Conservation (phyloP, 129 eudicot species). For the Cynara cardunculus region DNA sequence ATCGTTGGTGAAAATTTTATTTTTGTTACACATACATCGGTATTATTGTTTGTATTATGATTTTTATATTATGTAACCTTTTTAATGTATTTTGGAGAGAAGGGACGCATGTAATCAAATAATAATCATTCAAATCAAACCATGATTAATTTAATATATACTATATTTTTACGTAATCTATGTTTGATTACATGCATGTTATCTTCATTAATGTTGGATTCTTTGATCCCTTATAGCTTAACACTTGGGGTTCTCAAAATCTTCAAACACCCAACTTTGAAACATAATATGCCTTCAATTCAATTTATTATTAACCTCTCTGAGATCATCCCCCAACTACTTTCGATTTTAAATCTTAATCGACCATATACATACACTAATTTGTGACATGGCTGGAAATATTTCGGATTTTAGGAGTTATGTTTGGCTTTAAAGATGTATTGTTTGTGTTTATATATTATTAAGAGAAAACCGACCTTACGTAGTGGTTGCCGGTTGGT, state of each 20-base stretch:
- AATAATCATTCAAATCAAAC: not conserved
- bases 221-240: constrained; percentile 14
- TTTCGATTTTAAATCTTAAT: not conserved
- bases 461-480: not conserved
- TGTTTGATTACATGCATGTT: constrained; percentile 34
- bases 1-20: not conserved
- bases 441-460: not conserved
- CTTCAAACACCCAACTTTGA: constrained; percentile 21
- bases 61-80: constrained; percentile 8
- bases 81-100: constrained; percentile 9
- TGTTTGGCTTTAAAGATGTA: not conserved
- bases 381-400: not conserved
- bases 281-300: constrained; percentile 14
- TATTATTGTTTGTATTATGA: not conserved
- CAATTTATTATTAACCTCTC: not conserved
- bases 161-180: not conserved
- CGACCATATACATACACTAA: not conserved
- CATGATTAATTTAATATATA: constrained; percentile 15
- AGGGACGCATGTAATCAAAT: constrained; percentile 24
- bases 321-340: not conserved
- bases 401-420: not conserved
- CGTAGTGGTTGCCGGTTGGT: not conserved
- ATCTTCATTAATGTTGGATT: constrained; percentile 27
- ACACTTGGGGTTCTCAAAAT: constrained; percentile 17
- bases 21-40: not conserved